Evolutionary conservation across 495 filamentous ascomycete species (phyloP), one percentile per base, ranked within the genome.

Genomic region (Hypoxylon lenormandii): DNA sequence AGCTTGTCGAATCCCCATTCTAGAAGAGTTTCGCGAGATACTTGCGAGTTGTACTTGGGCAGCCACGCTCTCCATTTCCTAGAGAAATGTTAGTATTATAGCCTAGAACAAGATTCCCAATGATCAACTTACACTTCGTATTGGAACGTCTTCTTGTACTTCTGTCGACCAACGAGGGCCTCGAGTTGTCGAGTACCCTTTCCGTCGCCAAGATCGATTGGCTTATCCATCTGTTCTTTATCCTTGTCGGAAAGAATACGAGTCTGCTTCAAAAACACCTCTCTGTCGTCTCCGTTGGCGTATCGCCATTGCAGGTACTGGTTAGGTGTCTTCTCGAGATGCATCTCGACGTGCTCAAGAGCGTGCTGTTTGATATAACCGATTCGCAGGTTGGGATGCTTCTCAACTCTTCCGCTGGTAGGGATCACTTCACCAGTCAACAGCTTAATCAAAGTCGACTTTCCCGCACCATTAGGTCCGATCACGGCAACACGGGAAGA

Each of bases 311-410:
- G 94, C 30, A 99, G 85, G 74, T 99, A 99, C 79, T 99, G 95
- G 75, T 94, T 97, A 7, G 95, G 95, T 3, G 95, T 99, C 87
- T 98, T 98, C 78, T 99, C 95, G 69, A 99, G 85, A 75, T 99
- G 95, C 94, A 97, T 96, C 81, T 98, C 94, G 10, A 99, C 94
- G 86, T 98, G 95, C 83, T 99, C 95, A 10, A 99, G 86, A 16
- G 96, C 96, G 77, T 98, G 96, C 81, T 99, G 96, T 83, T 97
- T 97, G 85, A 98, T 97, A 84, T 98, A 98, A 47, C 96, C 96
- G 74, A 99, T 97, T 84, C 96, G 96, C 51, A 99, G 80, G 76
- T 98, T 98, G 72, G 96, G 96, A 76, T 99, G 96, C 83, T 98
- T 98, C 84, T 98, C 93, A 6, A 99, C 94, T 79, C 88, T 92